Percentiles rank a stretch among this genome's conserved stretches.
Conservation (phyloP, 1,139 yeast genomes). For the Protomyces pachydermus region DNA sequence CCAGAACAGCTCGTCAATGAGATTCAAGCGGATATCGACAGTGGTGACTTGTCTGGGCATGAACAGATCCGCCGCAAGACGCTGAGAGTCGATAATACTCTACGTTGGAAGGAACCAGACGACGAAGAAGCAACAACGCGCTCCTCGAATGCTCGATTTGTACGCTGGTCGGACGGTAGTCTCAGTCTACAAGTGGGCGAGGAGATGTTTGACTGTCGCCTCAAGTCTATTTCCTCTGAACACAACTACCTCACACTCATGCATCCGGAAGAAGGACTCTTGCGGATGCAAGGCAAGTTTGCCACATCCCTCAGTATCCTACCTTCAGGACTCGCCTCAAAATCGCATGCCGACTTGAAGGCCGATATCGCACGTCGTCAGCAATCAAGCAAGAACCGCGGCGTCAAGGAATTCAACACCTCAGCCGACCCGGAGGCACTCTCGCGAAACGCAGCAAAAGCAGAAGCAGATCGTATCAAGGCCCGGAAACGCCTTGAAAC, state of each 20-base stretch:
- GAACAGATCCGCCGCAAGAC: slow-evolving; percentile 10
- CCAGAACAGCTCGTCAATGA: slow-evolving; percentile 1
- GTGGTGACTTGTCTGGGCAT: not conserved
- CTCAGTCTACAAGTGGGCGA: slow-evolving; percentile 78
- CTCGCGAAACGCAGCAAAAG: slow-evolving; percentile 56
- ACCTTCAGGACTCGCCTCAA: slow-evolving; percentile 16
- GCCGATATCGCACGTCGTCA: slow-evolving; percentile 75
- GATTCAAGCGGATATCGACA: not conserved
- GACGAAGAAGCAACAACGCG: slow-evolving; percentile 51
- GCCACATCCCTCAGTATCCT: slow-evolving; percentile 26
- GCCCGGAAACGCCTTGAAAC: slow-evolving; percentile 47
- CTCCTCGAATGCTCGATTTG: slow-evolving; percentile 77
- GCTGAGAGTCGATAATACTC: slow-evolving; percentile 61
- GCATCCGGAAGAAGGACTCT: slow-evolving; percentile 65
- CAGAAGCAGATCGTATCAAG: slow-evolving; percentile 48
- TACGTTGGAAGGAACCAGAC: slow-evolving; percentile 76
- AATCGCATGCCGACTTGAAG: slow-evolving; percentile 39
- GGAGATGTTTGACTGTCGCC: slow-evolving; percentile 72
- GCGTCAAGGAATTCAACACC: slow-evolving; percentile 73
- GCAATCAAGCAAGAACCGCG: slow-evolving; percentile 73
- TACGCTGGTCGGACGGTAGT: slow-evolving; percentile 93
- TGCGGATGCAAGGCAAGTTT: slow-evolving; percentile 44
- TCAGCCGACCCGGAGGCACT: slow-evolving; percentile 67
- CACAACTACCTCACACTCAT: slow-evolving; percentile 71
- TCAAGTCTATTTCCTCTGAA: slow-evolving; percentile 45